Evolutionary conservation across 257 asterid genomes (phyloP).

Genomic region (Solanum chmielewskii): DNA sequence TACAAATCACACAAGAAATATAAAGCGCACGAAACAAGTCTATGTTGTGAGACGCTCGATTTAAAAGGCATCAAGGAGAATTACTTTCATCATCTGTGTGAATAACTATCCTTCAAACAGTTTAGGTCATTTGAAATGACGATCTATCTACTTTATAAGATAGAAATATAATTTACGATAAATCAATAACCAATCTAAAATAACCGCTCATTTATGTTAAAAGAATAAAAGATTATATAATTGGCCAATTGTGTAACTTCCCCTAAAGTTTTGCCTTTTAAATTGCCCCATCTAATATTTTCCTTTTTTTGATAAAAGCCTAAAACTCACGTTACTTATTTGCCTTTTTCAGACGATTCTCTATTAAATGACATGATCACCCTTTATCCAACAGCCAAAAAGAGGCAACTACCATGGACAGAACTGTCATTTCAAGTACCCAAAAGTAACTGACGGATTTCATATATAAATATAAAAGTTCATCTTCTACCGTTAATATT

Average conservation of each 20-base stretch:
- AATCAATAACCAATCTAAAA: background rate
- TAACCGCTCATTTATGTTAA: background rate
- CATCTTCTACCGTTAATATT: background rate
- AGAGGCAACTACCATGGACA: background rate
- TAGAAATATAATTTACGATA: too few relatives aligned
- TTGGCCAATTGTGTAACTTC: background rate
- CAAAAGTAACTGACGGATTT: background rate
- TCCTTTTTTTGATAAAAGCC: background rate
- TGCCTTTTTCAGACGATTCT: background rate
- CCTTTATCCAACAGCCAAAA: background rate
- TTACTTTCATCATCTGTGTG: background rate
- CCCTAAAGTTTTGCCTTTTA: background rate
- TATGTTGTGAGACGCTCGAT: rapidly evolving
- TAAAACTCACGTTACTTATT: background rate
- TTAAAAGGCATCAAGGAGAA: background rate
- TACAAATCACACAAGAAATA: background rate
- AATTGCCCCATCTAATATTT: background rate
- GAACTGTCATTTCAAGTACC: background rate
- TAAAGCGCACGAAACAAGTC: rapidly evolving
- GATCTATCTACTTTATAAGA: background rate
- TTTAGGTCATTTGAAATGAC: background rate
- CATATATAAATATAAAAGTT: background rate
- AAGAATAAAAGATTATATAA: too few relatives aligned
- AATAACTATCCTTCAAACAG: background rate
- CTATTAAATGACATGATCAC: background rate